These are phyloP conservation scores for Cytospora chrysosperma DNA, from an alignment of 2,329 filamentous ascomycete species.

Conservation along the genomic window DNA sequence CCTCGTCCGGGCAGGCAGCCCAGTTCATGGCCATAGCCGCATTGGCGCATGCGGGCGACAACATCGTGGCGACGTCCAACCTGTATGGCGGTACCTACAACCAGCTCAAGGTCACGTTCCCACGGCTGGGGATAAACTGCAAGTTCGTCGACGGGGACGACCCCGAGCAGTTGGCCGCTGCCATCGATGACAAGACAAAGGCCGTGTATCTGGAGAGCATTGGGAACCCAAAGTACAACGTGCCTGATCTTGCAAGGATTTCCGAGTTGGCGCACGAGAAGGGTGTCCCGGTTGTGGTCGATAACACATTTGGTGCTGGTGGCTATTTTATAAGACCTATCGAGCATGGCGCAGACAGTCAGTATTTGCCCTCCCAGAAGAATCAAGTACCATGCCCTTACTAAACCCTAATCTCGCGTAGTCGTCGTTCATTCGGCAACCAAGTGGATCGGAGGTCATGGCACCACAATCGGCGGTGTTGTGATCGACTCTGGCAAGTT, in stretches of 20 bases:
- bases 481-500: slow-evolving; percentile 89
- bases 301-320: slow-evolving; percentile 94
- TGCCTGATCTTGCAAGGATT: slow-evolving; percentile 87
- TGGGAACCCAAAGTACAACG: slow-evolving; percentile 90
- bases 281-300: slow-evolving; percentile 69
- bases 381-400: not conserved
- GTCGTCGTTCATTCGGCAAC: slow-evolving; percentile 90
- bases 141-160: slow-evolving; percentile 85
- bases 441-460: slow-evolving; percentile 97
- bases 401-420: not conserved
- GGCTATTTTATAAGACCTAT: slow-evolving; percentile 87
- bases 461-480: slow-evolving; percentile 85
- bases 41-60: slow-evolving; percentile 85
- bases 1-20: slow-evolving; percentile 83
- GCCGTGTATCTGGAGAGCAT: slow-evolving; percentile 90
- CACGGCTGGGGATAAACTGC: slow-evolving; percentile 81
- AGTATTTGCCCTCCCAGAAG: not conserved
- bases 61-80: slow-evolving; percentile 88
- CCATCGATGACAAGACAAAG: slow-evolving; percentile 92
- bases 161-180: slow-evolving; percentile 72
- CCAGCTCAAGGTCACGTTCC: slow-evolving; percentile 89
- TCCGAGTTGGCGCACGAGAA: slow-evolving; percentile 71
- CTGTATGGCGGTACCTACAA: slow-evolving; percentile 96
- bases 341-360: slow-evolving; percentile 79
- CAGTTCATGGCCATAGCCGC: slow-evolving; percentile 88